These are phyloP conservation scores for Papiliotrema laurentii DNA, from an alignment of 1,284 basidiomycete species.

Conservation along the genomic window DNA sequence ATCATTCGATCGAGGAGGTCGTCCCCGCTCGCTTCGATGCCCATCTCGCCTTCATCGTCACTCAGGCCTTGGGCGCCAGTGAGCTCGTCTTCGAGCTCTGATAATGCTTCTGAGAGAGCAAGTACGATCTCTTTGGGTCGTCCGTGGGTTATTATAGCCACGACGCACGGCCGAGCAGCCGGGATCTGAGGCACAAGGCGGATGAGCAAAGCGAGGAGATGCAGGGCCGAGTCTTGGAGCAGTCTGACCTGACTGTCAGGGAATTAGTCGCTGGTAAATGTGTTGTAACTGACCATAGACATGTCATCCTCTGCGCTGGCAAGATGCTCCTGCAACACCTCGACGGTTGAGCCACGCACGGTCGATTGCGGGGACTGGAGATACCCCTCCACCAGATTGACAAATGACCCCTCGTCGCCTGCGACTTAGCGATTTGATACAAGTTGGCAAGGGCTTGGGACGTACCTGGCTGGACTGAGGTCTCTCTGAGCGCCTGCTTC, in stretches of 20 bases:
- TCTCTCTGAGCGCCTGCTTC: slow-evolving; percentile 2
- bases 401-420: slow-evolving; percentile 3
- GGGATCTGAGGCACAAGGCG: slow-evolving; percentile 4
- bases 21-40: slow-evolving; percentile 15
- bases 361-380: slow-evolving; percentile 5
- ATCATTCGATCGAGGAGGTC: background rate
- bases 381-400: slow-evolving; percentile 9
- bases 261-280: background rate
- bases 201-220: slow-evolving; percentile 13
- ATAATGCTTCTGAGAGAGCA: slow-evolving; percentile 24
- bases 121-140: slow-evolving; percentile 30
- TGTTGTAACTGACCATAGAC: background rate
- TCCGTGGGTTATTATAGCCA: slow-evolving; percentile 13
- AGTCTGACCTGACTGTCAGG: slow-evolving; percentile 4
- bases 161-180: slow-evolving; percentile 6
- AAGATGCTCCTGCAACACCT: slow-evolving; percentile 11
- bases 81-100: slow-evolving; percentile 23
- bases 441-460: background rate
- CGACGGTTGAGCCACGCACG: slow-evolving; percentile 8
- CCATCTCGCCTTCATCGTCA: slow-evolving; percentile 20
- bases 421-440: background rate
- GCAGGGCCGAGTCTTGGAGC: slow-evolving; percentile 6
- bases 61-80: slow-evolving; percentile 23
- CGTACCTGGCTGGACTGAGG: background rate
- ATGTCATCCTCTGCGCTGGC: slow-evolving; percentile 1